Percentiles rank a stretch among this genome's conserved stretches.
phyloP scores from a whole-genome alignment of 768 basidiomycete species.

The Termitomyces sp. region DNA sequence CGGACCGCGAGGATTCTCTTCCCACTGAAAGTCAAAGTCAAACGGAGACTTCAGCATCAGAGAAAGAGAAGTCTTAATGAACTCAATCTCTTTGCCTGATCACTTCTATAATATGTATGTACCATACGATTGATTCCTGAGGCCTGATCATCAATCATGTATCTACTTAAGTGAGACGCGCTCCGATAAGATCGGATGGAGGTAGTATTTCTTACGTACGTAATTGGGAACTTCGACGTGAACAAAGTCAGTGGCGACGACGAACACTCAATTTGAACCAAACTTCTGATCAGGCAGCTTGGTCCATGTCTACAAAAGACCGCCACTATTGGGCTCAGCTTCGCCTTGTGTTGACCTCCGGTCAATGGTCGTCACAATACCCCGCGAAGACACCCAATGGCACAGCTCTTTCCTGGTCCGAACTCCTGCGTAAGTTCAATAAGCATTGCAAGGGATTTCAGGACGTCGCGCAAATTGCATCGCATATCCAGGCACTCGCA shows the following conservation, averaged over 20 bases:
- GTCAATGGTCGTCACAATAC: conserved; percentile 60
- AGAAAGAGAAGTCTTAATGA: too few species aligned
- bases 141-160: too few species aligned
- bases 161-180: background rate
- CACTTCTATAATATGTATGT: too few species aligned
- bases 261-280: background rate
- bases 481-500: conserved; percentile 61
- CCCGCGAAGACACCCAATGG: conserved; percentile 64
- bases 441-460: conserved; percentile 69
- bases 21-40: background rate
- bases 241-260: background rate
- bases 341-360: conserved; percentile 64
- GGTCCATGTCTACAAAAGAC: conserved; percentile 44
- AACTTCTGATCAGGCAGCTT: background rate
- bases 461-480: conserved; percentile 64
- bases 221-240: background rate
- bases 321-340: conserved; percentile 79
- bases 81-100: too few species aligned
- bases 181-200: background rate
- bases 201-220: background rate
- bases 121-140: too few species aligned
- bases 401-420: conserved; percentile 60
- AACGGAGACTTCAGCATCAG: too few species aligned
- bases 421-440: conserved; percentile 81
- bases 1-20: background rate